These are phyloP conservation scores for Ajuga reptans DNA, from an alignment of 305 asterid species.

Conservation along the genomic window DNA sequence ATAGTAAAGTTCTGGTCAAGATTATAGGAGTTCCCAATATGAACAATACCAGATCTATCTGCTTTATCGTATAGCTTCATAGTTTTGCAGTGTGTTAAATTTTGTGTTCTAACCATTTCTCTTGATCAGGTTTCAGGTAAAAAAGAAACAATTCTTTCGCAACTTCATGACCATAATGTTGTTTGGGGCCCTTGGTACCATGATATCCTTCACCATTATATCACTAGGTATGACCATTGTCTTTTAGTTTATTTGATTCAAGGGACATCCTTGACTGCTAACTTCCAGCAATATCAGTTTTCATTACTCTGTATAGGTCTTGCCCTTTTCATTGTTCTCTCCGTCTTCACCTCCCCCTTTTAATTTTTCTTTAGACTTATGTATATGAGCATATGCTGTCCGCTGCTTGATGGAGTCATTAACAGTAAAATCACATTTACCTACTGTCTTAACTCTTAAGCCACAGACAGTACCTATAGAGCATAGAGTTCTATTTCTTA, in stretches of 20 bases:
- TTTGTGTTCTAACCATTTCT: constrained; percentile 12
- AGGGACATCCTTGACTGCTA: background rate
- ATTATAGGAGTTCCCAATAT: background rate
- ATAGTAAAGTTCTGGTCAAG: background rate
- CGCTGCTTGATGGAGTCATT: background rate
- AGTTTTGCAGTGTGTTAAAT: background rate
- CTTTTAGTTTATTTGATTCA: constrained; percentile 8
- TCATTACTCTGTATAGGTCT: background rate
- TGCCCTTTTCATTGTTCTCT: background rate
- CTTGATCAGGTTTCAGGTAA: constrained; percentile 86
- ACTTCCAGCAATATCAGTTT: background rate
- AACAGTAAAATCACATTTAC: background rate
- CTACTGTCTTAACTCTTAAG: background rate
- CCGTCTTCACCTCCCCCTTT: background rate
- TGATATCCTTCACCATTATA: constrained; percentile 76
- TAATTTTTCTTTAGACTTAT: background rate
- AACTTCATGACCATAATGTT: constrained; percentile 80
- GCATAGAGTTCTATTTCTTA: background rate
- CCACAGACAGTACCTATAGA: background rate
- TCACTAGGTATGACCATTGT: constrained; percentile 54
- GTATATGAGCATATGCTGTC: background rate
- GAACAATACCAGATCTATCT: background rate
- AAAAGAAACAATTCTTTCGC: constrained; percentile 90
- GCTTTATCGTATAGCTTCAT: constrained; percentile 12
- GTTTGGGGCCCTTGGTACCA: constrained; percentile 90